Conservation (phyloP, 176 grass and related monocot genomes). For the Oryza rufipogon region DNA sequence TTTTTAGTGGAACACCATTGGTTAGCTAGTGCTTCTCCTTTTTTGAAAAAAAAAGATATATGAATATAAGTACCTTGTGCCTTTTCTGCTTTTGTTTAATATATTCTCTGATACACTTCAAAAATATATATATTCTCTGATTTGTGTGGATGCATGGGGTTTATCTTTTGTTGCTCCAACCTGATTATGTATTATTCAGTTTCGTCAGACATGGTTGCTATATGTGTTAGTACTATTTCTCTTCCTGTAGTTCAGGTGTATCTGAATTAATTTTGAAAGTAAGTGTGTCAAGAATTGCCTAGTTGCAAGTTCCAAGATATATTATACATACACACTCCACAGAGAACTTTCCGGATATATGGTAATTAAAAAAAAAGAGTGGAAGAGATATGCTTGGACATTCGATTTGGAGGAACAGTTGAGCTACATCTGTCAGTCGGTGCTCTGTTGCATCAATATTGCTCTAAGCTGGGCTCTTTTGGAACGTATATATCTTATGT, state of each 20-base stretch:
- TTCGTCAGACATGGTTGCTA: not conserved
- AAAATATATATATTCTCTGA: not conserved
- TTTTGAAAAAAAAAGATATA: not conserved
- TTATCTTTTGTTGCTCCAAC: not conserved
- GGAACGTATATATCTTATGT: too few relatives aligned
- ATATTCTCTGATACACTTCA: not conserved
- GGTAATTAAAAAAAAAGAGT: not conserved
- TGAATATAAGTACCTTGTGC: not conserved
- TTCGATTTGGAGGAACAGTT: not conserved
- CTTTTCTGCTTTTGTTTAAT: not conserved
- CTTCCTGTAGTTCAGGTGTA: constrained; percentile 1
- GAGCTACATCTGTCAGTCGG: constrained; percentile 1
- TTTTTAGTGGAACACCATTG: constrained; percentile 12
- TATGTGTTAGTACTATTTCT: not conserved
- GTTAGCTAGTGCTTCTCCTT: constrained; percentile 37
- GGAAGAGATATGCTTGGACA: not conserved
- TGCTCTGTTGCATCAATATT: not conserved
- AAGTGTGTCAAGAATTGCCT: not conserved
- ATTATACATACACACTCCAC: not conserved
- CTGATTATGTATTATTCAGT: not conserved
- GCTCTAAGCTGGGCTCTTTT: not conserved
- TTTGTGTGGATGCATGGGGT: not conserved
- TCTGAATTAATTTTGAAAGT: not conserved
- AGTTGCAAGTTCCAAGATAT: not conserved
- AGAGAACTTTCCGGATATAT: not conserved